Evolutionary conservation across 2,329 filamentous ascomycete genomes (phyloP).

Genomic region (Cytospora chrysosperma): DNA sequence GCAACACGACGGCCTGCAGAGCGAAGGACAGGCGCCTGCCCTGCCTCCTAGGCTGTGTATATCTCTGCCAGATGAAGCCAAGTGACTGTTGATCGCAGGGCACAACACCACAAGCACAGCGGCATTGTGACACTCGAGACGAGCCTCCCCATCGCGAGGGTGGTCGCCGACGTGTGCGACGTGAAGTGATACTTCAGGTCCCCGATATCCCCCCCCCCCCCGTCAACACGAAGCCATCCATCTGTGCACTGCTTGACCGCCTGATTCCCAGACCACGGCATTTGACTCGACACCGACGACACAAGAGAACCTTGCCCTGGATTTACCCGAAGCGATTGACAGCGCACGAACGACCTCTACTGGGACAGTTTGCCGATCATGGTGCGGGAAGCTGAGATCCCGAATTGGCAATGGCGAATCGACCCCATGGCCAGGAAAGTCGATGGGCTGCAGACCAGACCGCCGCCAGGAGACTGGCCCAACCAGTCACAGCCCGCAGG

Average conservation of each 20-base stretch:
- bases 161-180: slow-evolving; percentile 17
- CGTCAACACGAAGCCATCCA: slow-evolving; percentile 3
- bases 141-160: not conserved
- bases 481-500: slow-evolving; percentile 9
- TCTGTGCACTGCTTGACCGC: not conserved
- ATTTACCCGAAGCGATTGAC: not conserved
- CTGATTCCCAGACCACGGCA: not conserved
- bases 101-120: not conserved
- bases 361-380: slow-evolving; percentile 13
- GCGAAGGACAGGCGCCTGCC: not conserved
- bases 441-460: slow-evolving; percentile 5
- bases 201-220: slow-evolving; percentile 1
- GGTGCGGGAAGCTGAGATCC: slow-evolving; percentile 16
- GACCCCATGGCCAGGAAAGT: slow-evolving; percentile 7
- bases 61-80: slow-evolving; percentile 10
- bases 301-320: slow-evolving; percentile 6
- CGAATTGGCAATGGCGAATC: slow-evolving; percentile 8
- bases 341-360: slow-evolving; percentile 8
- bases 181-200: not conserved
- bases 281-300: not conserved
- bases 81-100: not conserved
- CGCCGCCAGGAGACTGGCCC: slow-evolving; percentile 3
- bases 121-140: slow-evolving; percentile 10
- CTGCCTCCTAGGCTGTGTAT: not conserved
- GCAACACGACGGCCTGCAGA: slow-evolving; percentile 1